Evolutionary conservation across 1,284 basidiomycete species (phyloP).

Genomic region (Kwoniella shivajii): DNA sequence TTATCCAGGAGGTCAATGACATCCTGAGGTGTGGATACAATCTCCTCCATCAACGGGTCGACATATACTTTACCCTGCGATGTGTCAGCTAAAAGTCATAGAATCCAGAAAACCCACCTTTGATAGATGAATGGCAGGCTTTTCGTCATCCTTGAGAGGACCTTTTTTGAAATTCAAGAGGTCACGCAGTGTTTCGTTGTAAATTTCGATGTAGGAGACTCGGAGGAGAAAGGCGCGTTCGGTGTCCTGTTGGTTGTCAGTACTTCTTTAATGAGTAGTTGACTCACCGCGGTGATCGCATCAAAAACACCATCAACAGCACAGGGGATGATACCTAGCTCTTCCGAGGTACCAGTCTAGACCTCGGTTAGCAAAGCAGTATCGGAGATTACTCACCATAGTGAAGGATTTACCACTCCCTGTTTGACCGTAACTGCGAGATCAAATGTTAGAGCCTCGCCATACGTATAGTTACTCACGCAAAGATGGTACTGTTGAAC

Average conservation of each 20-base stretch:
- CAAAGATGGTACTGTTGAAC: slow-evolving; percentile 61
- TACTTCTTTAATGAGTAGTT: neutral
- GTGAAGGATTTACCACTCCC: slow-evolving; percentile 58
- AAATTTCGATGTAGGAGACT: slow-evolving; percentile 63
- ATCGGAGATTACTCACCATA: slow-evolving; percentile 34
- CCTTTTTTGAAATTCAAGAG: slow-evolving; percentile 53
- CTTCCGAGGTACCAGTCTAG: slow-evolving; percentile 54
- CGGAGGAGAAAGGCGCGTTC: slow-evolving; percentile 56
- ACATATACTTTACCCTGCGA: slow-evolving; percentile 56
- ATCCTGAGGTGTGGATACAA: slow-evolving; percentile 58
- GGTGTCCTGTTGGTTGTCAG: slow-evolving; percentile 32
- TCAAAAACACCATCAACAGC: slow-evolving; percentile 61
- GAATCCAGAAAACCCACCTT: slow-evolving; percentile 35
- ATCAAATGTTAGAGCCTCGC: neutral
- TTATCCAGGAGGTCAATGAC: slow-evolving; percentile 57
- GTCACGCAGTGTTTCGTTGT: slow-evolving; percentile 62
- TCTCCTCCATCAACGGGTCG: slow-evolving; percentile 58
- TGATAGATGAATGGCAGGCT: slow-evolving; percentile 48
- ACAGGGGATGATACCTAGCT: slow-evolving; percentile 61
- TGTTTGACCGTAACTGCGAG: slow-evolving; percentile 54
- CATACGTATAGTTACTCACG: slow-evolving; percentile 24
- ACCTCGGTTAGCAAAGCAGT: neutral
- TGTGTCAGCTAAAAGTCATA: neutral
- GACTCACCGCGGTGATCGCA: slow-evolving; percentile 53
- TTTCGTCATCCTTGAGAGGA: slow-evolving; percentile 41